These are phyloP conservation scores for Hypoxylon rubiginosum DNA, from an alignment of 2,329 filamentous ascomycete species.

Conservation along the genomic window DNA sequence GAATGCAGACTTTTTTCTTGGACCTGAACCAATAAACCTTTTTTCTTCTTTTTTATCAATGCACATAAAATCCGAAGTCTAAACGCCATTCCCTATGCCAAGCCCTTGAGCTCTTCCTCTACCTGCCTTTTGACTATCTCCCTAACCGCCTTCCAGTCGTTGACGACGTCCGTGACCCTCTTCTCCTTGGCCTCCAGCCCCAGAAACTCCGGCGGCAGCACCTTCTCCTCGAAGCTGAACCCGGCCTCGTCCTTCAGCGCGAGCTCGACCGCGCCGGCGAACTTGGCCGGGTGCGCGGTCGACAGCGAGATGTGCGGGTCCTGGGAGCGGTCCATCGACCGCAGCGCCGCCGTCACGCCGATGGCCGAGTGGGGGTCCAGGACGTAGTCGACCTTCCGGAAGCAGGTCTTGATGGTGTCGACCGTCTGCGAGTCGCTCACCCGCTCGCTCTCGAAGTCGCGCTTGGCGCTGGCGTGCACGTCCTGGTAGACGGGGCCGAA, in stretches of 20 bases:
- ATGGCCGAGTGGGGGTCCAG: conserved; percentile 95
- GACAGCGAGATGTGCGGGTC: conserved; percentile 85
- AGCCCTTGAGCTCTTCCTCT: conserved; percentile 69
- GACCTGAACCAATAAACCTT: conserved; percentile 18
- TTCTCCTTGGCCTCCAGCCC: conserved; percentile 83
- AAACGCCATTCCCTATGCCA: conserved; percentile 44
- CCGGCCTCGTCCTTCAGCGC: conserved; percentile 78
- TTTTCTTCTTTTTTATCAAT: conserved; percentile 18
- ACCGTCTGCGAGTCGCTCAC: conserved; percentile 77
- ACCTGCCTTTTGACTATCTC: conserved; percentile 82
- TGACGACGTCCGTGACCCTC: conserved; percentile 77
- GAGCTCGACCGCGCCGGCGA: conserved; percentile 84
- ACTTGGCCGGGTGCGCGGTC: conserved; percentile 97
- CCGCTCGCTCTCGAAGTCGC: conserved; percentile 85
- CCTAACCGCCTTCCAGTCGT: conserved; percentile 80
- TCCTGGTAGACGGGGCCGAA: conserved; percentile 82
- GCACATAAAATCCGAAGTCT: conserved; percentile 18
- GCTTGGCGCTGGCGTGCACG: conserved; percentile 77
- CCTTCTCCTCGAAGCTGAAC: conserved; percentile 80
- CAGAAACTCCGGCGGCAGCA: conserved; percentile 85
- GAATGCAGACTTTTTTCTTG: background rate
- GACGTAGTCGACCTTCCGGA: conserved; percentile 72
- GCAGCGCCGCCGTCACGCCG: conserved; percentile 80
- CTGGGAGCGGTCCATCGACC: conserved; percentile 71
- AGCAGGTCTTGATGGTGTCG: conserved; percentile 72